phyloP scores from a whole-genome alignment of 805 yeast genomes.

The Zygosaccharomyces gambellarensis region DNA sequence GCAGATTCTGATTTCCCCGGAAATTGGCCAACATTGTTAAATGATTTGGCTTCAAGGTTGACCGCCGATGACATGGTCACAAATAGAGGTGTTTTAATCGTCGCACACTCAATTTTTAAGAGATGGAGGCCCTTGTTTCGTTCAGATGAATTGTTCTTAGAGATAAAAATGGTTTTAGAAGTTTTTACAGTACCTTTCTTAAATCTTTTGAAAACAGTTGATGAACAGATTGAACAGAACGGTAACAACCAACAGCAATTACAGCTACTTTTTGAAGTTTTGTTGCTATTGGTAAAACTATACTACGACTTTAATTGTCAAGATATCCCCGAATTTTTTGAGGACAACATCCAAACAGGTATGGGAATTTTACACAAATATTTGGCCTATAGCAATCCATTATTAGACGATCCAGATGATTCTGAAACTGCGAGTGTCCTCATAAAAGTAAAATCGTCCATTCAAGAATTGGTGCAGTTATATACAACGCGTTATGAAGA shows the following conservation, averaged over 20 bases:
- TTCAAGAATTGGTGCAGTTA: slow-evolving; percentile 77
- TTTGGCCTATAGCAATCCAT: slow-evolving; percentile 52
- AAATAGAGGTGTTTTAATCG: slow-evolving; percentile 81
- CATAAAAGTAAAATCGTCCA: slow-evolving; percentile 71
- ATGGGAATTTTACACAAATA: slow-evolving; percentile 83
- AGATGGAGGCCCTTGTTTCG: slow-evolving; percentile 95
- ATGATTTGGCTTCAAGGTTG: slow-evolving; percentile 64
- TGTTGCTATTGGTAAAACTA: slow-evolving; percentile 68
- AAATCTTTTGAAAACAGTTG: slow-evolving; percentile 61
- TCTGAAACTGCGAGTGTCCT: slow-evolving; percentile 64
- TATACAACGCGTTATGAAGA: slow-evolving; percentile 91
- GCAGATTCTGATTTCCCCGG: slow-evolving; percentile 97
- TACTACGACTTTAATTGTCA: slow-evolving; percentile 95
- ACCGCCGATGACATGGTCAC: slow-evolving; percentile 60
- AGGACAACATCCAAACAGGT: slow-evolving; percentile 73
- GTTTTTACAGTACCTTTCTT: slow-evolving; percentile 80
- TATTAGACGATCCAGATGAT: slow-evolving; percentile 50
- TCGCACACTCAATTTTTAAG: slow-evolving; percentile 92
- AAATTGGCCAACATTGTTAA: slow-evolving; percentile 74
- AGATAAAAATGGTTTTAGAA: slow-evolving; percentile 79
- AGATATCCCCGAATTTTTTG: slow-evolving; percentile 97
- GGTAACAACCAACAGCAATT: slow-evolving; percentile 47
- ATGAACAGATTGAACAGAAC: slow-evolving; percentile 51
- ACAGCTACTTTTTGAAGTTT: slow-evolving; percentile 57
- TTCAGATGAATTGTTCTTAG: slow-evolving; percentile 82